These are phyloP conservation scores for Lobosporangium transversale DNA, from an alignment of 192 early-diverging fungal genomes.

Conservation along the genomic window DNA sequence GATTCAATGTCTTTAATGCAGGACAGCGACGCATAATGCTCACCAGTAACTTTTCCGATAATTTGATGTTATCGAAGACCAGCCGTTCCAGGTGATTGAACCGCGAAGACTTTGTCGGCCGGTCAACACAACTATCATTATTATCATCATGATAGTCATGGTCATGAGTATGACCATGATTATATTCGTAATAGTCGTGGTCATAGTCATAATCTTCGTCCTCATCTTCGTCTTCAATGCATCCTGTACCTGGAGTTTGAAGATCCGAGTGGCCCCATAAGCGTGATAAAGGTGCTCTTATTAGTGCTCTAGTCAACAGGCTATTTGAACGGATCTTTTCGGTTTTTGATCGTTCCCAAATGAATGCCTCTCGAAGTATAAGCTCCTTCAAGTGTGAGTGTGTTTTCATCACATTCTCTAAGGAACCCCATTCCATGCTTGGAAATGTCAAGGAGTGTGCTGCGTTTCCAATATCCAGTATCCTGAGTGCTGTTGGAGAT, in stretches of 20 bases:
- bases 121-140: too few species aligned
- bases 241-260: not conserved
- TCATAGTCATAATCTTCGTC: too few species aligned
- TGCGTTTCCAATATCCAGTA: constrained; percentile 12
- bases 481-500: not conserved
- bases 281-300: too few species aligned
- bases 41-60: constrained; percentile 11
- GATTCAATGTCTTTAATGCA: constrained; percentile 1
- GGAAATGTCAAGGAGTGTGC: not conserved
- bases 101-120: not conserved
- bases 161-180: too few species aligned
- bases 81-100: constrained; percentile 14
- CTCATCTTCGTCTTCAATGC: too few species aligned
- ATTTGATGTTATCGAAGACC: constrained; percentile 1
- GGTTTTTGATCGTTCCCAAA: too few species aligned
- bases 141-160: too few species aligned
- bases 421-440: constrained; percentile 6
- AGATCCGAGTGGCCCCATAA: too few species aligned
- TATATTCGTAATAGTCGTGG: too few species aligned
- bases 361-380: not conserved
- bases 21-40: constrained; percentile 16
- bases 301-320: too few species aligned
- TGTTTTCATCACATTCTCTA: constrained; percentile 5
- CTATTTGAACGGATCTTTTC: too few species aligned
- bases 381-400: constrained; percentile 7